Percentiles rank a stretch among this genome's conserved stretches.
phyloP scores from a whole-genome alignment of 352 stramenopile genomes.

The Phytophthora foliorum region DNA sequence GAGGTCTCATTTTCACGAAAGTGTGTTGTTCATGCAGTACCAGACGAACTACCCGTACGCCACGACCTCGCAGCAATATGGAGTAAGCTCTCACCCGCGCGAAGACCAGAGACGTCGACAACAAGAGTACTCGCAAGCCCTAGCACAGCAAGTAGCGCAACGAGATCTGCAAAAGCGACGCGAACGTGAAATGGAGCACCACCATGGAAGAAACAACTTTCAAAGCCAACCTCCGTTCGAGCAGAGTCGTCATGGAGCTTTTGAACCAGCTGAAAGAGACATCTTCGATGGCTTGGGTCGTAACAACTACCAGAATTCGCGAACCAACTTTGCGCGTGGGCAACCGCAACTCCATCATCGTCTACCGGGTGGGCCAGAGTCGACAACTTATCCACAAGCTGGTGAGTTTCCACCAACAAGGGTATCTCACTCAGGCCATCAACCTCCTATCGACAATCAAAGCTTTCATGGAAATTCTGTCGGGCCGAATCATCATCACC shows the following conservation, averaged over 20 bases:
- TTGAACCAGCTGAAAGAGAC: conserved; percentile 15
- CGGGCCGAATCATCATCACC: conserved; percentile 19
- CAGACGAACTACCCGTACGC: conserved; percentile 41
- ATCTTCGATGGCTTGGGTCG: conserved; percentile 62
- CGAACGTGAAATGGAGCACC: conserved; percentile 45
- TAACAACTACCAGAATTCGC: conserved; percentile 39
- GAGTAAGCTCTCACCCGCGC: conserved; percentile 37
- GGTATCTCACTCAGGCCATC: conserved; percentile 12
- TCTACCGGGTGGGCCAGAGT: conserved; percentile 19
- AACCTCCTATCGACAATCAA: conserved; percentile 13
- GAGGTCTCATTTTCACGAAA: not conserved
- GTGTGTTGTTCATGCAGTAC: conserved; percentile 32
- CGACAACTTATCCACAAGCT: conserved; percentile 12
- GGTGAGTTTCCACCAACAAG: conserved; percentile 3
- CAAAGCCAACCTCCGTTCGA: conserved; percentile 15
- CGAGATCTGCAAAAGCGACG: conserved; percentile 59
- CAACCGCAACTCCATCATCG: conserved; percentile 38
- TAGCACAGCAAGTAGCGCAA: conserved; percentile 67
- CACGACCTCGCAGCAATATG: conserved; percentile 38
- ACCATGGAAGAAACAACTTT: conserved; percentile 12
- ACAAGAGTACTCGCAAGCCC: conserved; percentile 63
- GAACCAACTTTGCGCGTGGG: conserved; percentile 58
- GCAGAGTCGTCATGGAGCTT: conserved; percentile 7
- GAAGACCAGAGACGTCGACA: conserved; percentile 67
- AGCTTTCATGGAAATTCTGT: conserved; percentile 4